Conservation (phyloP, 2,329 filamentous ascomycete genomes). For the Penicillium sp. region DNA sequence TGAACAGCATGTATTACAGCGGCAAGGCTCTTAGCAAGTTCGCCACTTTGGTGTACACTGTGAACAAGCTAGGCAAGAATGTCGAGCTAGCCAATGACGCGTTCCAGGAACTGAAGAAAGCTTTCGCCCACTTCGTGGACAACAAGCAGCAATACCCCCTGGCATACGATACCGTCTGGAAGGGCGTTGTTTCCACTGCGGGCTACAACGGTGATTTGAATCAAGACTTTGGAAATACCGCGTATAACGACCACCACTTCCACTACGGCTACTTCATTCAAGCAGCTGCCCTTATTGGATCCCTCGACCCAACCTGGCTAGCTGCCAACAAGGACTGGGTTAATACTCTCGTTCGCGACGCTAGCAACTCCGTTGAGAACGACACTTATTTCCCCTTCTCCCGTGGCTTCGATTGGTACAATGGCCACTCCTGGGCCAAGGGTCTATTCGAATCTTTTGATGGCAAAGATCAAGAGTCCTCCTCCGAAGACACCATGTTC, state of each 20-base stretch:
- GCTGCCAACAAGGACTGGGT: conserved; percentile 74
- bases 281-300: conserved; percentile 77
- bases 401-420: conserved; percentile 88
- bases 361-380: conserved; percentile 69
- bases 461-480: conserved; percentile 69
- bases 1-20: conserved; percentile 89
- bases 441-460: conserved; percentile 55
- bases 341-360: conserved; percentile 80
- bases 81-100: conserved; percentile 58
- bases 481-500: conserved; percentile 86
- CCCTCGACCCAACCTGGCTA: conserved; percentile 76
- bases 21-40: conserved; percentile 85
- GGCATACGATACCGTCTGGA: conserved; percentile 65
- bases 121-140: conserved; percentile 65
- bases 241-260: conserved; percentile 68
- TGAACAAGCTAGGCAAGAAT: conserved; percentile 65
- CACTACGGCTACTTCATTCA: conserved; percentile 85
- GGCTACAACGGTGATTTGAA: conserved; percentile 69
- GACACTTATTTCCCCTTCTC: conserved; percentile 80
- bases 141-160: conserved; percentile 68
- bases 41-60: conserved; percentile 66
- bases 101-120: conserved; percentile 63
- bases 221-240: conserved; percentile 84
- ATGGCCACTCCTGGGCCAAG: conserved; percentile 91
- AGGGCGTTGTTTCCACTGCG: conserved; percentile 75